Evolutionary conservation across 176 grass and related monocot genomes (phyloP), one percentile per base, ranked within the genome.

Genomic region (Musa schizocarpa): DNA sequence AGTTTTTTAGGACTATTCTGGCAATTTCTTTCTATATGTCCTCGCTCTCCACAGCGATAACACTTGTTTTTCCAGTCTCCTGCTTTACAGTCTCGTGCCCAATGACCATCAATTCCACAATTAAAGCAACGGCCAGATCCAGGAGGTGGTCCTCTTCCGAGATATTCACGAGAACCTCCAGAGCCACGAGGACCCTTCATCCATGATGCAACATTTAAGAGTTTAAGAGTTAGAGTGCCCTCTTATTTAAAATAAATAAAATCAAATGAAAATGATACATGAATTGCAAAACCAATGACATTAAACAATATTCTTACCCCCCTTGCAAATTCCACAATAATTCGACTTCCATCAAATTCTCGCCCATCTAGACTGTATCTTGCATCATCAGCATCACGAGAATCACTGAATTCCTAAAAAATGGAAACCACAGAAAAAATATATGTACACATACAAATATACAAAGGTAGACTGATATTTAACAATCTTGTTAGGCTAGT

Each of bases 31-130:
- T 99, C 95, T 63, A 99, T 94, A 69, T 99, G 95, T 3, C 90
- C 95, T 73, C 95, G 86, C 64, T 99, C 95, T 13, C 95, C 95
- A 82, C 95, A 99, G 0, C 95, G 95, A 76, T 99, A 99, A 67
- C 95, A 99, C 80, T 94, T 99, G 80, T 99, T 99, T 76, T 99
- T 99, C 95, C 95, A 99, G 65, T 99, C 95, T 86, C 95, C 95
- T 79, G 95, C 86, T 50, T 92, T 89, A 81, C 95, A 99, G 59
- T 99, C 95, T 19, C 95, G 87, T 53, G 95, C 95, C 95, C 95
- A 99, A 71, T 99, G 95, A 13, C 95, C 95, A 81, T 99, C 95
- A 75, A 99, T 87, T 50, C 95, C 95, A 75, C 95, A 99, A 58
- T 99, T 99, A 50, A 99, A 99, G 69, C 95, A 99, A n/a, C 95